A percentile compares a stretch with the other conserved stretches of the same genome.
phyloP scores from a whole-genome alignment of 2,329 filamentous ascomycete species.

The Aspergillus eucalypticola region DNA sequence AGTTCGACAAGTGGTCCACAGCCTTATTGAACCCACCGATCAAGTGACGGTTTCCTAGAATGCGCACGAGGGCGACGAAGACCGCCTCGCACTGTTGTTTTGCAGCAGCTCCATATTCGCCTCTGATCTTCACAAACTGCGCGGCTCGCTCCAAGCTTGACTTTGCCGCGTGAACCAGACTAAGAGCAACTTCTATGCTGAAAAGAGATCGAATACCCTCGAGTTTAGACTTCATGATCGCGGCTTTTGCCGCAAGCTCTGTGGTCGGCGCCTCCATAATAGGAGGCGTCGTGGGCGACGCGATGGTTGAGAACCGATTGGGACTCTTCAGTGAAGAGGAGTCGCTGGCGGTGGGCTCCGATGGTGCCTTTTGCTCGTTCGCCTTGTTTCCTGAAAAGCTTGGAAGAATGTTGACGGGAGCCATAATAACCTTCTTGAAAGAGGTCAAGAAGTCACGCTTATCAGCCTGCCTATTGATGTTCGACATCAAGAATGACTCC shows the following conservation, averaged over 20 bases:
- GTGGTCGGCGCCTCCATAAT: constrained; percentile 74
- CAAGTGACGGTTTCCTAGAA: constrained; percentile 82
- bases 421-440: constrained; percentile 99
- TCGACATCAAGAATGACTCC: constrained; percentile 95
- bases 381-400: constrained; percentile 66
- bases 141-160: constrained; percentile 81
- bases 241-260: constrained; percentile 94
- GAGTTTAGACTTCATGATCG: constrained; percentile 89
- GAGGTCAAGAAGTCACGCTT: constrained; percentile 95
- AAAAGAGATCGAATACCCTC: constrained; percentile 95
- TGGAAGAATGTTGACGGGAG: constrained; percentile 89
- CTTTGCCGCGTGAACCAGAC: constrained; percentile 86
- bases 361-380: constrained; percentile 33
- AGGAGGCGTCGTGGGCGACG: constrained; percentile 34
- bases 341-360: constrained; percentile 22
- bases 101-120: constrained; percentile 77
- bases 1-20: constrained; percentile 83
- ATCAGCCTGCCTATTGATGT: constrained; percentile 88
- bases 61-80: constrained; percentile 80
- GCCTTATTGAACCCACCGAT: constrained; percentile 93
- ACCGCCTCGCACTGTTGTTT: constrained; percentile 86
- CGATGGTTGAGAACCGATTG: constrained; percentile 42
- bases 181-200: constrained; percentile 91
- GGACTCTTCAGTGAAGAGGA: constrained; percentile 28
- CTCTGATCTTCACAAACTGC: constrained; percentile 76